These are phyloP conservation scores for Xylaria multiplex DNA, from an alignment of 2,329 filamentous ascomycete species.

Conservation along the genomic window DNA sequence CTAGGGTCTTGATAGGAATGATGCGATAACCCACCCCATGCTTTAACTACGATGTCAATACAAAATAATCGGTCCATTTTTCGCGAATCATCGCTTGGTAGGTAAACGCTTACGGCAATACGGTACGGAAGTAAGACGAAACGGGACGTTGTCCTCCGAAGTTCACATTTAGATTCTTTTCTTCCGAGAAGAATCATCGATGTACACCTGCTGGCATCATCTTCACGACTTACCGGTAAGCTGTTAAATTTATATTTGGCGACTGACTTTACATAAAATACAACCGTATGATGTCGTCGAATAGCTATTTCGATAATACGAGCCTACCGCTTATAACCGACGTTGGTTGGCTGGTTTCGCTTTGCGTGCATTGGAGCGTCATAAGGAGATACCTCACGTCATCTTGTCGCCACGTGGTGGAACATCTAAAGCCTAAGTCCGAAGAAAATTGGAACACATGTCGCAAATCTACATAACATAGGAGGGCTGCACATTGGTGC, in stretches of 20 bases:
- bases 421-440: slow-evolving; percentile 12
- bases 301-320: slow-evolving; percentile 1
- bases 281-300: slow-evolving; percentile 7
- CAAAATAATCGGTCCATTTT: slow-evolving; percentile 21
- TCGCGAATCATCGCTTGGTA: slow-evolving; percentile 15
- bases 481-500: slow-evolving; percentile 10
- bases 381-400: slow-evolving; percentile 8
- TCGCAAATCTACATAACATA: slow-evolving; percentile 4
- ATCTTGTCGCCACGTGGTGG: slow-evolving; percentile 33
- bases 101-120: slow-evolving; percentile 21
- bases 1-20: slow-evolving; percentile 17
- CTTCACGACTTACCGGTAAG: slow-evolving; percentile 9
- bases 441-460: slow-evolving; percentile 17
- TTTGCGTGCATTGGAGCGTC: slow-evolving; percentile 22
- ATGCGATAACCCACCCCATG: slow-evolving; percentile 11
- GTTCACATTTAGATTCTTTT: slow-evolving; percentile 21
- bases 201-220: neutral
- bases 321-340: slow-evolving; percentile 4
- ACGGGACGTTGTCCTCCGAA: slow-evolving; percentile 30
- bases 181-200: neutral
- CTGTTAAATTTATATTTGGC: slow-evolving; percentile 10
- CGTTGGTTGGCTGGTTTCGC: slow-evolving; percentile 14
- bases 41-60: neutral
- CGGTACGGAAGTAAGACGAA: slow-evolving; percentile 21
- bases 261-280: slow-evolving; percentile 14